Evolutionary conservation across 2,329 filamentous ascomycete species (phyloP), one percentile per base, ranked within the genome.

Genomic region (Fusarium palustre): DNA sequence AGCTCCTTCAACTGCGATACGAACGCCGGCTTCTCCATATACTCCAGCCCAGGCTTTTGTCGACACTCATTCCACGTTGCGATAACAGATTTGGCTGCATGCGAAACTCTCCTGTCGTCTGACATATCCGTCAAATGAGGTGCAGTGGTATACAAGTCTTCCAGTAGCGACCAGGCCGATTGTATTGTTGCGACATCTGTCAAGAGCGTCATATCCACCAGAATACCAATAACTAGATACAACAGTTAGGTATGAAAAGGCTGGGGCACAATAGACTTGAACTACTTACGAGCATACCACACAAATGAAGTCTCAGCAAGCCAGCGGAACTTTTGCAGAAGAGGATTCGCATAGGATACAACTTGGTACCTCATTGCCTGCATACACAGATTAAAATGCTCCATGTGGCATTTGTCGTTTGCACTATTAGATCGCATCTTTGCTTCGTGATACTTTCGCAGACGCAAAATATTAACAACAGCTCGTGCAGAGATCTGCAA

Each of bases 341-440:
- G 47, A 6, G 53, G 47, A 3, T 63, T 67, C 0, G 63, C 52
- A 5, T 67, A 39, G 0, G 50, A 67, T 0, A 66, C 16, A 10
- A 63, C 25, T 2, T 63, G 16, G 8, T 67, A 67, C 4, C 42
- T 31, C 39, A 67, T 53, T 1, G 57, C 36, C 12, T 67, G 63
- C 52, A 67, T 67, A 16, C 64, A 67, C 0, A 53, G 28, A 10
- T 57, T 48, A 5, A 67, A 67, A 38, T 67, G 64, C 2, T 66
- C 64, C 7, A 33, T 25, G 11, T 67, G 63, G 3, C 36, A 66
- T 25, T 9, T 20, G 11, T 67, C 64, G 5, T 58, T 20, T 3
- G 7, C 24, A 3, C 39, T 20, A 9, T 45, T 9, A 6, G 63
- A 63, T 11, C 5, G 15, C 47, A 63, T 38, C 1, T 53, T 43